Conservation (phyloP, 148 eudicot genomes). For the Gaultheria prostrata region DNA sequence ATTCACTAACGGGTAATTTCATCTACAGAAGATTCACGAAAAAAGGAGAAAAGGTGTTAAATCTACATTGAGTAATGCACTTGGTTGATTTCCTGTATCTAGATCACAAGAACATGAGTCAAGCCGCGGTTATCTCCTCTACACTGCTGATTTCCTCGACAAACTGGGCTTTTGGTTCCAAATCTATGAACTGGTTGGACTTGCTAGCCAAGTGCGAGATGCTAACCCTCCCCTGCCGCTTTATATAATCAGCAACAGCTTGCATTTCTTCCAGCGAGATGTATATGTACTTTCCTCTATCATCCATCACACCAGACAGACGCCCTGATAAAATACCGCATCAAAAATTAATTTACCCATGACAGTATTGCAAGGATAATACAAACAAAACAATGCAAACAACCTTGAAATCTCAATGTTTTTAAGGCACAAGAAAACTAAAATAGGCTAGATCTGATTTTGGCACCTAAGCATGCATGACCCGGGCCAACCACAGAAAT, state of each 20-base stretch:
- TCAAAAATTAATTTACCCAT: not conserved
- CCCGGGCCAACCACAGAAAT: not conserved
- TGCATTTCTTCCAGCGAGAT: conserved; percentile 93
- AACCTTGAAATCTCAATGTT: not conserved
- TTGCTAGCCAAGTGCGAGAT: conserved; percentile 92
- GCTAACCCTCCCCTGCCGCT: conserved; percentile 87
- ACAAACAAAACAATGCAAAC: not conserved
- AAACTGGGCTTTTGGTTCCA: conserved; percentile 72
- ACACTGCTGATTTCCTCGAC: conserved; percentile 49
- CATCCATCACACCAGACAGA: conserved; percentile 98
- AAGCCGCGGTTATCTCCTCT: conserved; percentile 64
- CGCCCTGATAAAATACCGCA: conserved; percentile 44
- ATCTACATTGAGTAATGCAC: not conserved
- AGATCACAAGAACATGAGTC: conserved; percentile 16
- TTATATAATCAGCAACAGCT: conserved; percentile 96
- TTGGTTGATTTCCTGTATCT: not conserved
- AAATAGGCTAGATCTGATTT: not conserved
- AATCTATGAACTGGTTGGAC: conserved; percentile 94
- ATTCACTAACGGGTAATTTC: not conserved
- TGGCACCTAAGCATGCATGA: not conserved
- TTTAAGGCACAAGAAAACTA: conserved; percentile 4
- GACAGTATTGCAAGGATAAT: not conserved
- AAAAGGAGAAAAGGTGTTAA: not conserved
- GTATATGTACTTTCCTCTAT: conserved; percentile 95
- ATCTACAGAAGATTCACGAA: not conserved